phyloP scores from a whole-genome alignment of 768 basidiomycete species.

The Coprinopsis marcescibilis region DNA sequence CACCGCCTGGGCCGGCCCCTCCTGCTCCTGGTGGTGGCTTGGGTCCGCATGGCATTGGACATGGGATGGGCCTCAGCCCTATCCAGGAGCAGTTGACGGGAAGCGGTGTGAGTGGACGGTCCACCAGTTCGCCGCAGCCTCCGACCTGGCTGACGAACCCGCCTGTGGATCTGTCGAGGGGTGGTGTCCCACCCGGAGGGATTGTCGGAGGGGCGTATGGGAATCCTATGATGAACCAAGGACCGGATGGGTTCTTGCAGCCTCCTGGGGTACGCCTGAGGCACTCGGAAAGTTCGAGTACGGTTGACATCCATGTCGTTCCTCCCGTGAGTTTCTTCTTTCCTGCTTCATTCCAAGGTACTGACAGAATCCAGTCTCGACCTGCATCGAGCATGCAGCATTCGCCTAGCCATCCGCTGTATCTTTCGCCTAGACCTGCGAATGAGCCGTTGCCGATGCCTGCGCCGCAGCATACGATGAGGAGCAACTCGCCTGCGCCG shows the following conservation, averaged over 20 bases:
- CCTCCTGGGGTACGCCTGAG: neutral
- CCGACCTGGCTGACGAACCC: neutral
- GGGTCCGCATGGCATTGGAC: neutral
- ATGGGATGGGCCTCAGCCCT: neutral
- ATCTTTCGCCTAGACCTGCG: neutral
- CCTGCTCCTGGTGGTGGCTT: neutral
- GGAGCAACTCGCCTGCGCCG: neutral
- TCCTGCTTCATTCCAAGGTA: neutral
- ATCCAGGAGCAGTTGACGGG: neutral
- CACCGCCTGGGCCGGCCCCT: neutral
- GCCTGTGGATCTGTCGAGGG: too few species aligned
- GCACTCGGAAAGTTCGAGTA: constrained; percentile 8
- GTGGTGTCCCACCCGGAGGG: neutral
- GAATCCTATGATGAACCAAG: constrained; percentile 2
- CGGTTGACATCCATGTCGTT: constrained; percentile 7
- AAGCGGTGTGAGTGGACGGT: neutral
- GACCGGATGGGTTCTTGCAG: neutral
- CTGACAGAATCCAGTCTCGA: neutral
- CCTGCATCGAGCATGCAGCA: neutral
- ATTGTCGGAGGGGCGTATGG: constrained; percentile 1
- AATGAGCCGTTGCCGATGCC: neutral
- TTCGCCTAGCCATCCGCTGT: neutral
- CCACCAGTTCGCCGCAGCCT: neutral
- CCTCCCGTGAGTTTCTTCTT: constrained; percentile 8
- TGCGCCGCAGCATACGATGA: neutral